Percentiles rank a stretch among this genome's conserved stretches.
Evolutionary conservation across 768 basidiomycete genomes (phyloP).

Genomic region (Phylloporus sp.): DNA sequence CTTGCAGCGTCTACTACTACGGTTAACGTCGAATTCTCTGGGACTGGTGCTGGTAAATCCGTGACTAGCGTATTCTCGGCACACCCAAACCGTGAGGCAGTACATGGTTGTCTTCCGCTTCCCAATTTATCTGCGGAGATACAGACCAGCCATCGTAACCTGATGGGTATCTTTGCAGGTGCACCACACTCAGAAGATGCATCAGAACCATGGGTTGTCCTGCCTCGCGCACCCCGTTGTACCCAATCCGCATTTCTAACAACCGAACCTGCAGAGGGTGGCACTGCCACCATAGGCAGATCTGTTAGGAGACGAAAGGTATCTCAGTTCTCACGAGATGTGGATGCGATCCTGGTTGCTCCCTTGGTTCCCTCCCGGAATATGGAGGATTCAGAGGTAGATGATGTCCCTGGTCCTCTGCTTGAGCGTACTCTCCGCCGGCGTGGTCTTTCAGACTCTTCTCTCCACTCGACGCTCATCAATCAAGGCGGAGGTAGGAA

Average conservation of each 20-base stretch:
- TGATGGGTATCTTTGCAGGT: constrained; percentile 93
- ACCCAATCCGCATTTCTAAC: constrained; percentile 24
- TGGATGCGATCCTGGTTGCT: constrained; percentile 75
- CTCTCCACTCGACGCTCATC: constrained; percentile 82
- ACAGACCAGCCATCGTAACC: constrained; percentile 28
- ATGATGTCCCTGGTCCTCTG: constrained; percentile 47
- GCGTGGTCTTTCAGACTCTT: constrained; percentile 87
- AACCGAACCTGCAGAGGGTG: constrained; percentile 16
- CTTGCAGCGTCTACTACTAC: constrained; percentile 85
- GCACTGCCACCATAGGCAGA: constrained; percentile 17
- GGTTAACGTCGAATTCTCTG: constrained; percentile 94
- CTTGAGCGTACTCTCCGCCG: constrained; percentile 64
- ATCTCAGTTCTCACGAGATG: constrained; percentile 51
- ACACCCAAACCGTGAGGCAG: constrained; percentile 20
- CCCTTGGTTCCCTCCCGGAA: constrained; percentile 22
- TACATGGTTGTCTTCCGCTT: constrained; percentile 8
- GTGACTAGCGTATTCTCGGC: constrained; percentile 41
- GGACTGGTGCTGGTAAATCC: constrained; percentile 56
- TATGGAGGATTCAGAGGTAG: constrained; percentile 36
- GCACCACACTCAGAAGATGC: constrained; percentile 48
- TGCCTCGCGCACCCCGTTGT: constrained; percentile 41
- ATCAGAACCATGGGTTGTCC: constrained; percentile 69
- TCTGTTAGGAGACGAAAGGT: constrained; percentile 13
- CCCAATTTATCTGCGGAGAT: constrained; percentile 9
- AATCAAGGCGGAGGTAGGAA: constrained; percentile 41